Evolutionary conservation across 2,329 filamentous ascomycete genomes (phyloP).

Genomic region (Fusarium sp.): DNA sequence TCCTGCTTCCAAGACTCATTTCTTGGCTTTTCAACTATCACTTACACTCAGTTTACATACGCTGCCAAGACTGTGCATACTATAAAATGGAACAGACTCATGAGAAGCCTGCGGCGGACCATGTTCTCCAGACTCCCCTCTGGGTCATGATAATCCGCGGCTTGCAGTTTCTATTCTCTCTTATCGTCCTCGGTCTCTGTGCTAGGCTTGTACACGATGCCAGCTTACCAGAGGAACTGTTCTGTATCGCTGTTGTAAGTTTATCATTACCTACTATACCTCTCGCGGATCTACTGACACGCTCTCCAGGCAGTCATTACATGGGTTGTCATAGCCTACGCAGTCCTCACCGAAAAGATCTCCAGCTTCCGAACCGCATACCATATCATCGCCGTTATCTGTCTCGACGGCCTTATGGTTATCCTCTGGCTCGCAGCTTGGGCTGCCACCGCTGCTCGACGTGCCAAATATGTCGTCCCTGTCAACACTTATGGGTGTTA

Average conservation of each 20-base stretch:
- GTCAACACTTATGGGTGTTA: constrained; percentile 51
- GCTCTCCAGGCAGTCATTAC: constrained; percentile 58
- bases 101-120: constrained; percentile 25
- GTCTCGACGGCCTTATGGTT: constrained; percentile 59
- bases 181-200: constrained; percentile 60
- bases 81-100: constrained; percentile 38
- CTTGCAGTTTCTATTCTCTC: constrained; percentile 57
- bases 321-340: constrained; percentile 60
- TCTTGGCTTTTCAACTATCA: constrained; percentile 1
- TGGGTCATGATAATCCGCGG: constrained; percentile 60
- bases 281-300: constrained; percentile 9
- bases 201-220: constrained; percentile 55
- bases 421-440: constrained; percentile 63
- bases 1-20: neutral
- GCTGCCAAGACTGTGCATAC: too few species aligned
- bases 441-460: constrained; percentile 57
- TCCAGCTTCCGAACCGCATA: constrained; percentile 54
- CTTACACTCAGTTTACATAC: neutral
- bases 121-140: constrained; percentile 57
- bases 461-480: constrained; percentile 54
- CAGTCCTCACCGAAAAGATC: constrained; percentile 58
- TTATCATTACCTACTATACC: rapidly evolving
- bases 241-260: constrained; percentile 43
- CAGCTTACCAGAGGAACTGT: constrained; percentile 36
- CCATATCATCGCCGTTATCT: constrained; percentile 60